Conservation (phyloP, 176 grass and related monocot species). For the Calamus simplicifolius region DNA sequence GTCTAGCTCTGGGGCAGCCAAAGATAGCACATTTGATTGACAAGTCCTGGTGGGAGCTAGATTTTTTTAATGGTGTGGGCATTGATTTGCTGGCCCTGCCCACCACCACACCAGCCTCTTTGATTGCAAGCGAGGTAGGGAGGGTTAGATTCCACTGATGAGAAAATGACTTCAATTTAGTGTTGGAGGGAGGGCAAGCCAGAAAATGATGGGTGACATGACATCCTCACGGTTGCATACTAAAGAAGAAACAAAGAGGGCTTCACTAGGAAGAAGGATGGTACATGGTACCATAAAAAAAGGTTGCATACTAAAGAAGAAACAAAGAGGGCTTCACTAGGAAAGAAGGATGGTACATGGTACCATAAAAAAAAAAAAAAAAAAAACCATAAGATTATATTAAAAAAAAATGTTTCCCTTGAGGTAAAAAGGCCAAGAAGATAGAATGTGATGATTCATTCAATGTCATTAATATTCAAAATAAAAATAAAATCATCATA, state of each 20-base stretch:
- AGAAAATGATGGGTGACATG: neutral
- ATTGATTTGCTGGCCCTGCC: neutral
- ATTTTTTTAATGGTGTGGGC: neutral
- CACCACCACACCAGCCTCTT: neutral
- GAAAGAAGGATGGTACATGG: neutral
- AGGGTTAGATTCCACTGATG: neutral
- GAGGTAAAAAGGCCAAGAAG: neutral
- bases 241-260: neutral
- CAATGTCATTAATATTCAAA: no score
- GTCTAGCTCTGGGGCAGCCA: no score
- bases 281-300: neutral
- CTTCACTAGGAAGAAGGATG: neutral
- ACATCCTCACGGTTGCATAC: neutral
- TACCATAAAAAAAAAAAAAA: no score
- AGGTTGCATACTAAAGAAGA: neutral
- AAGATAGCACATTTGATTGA: no score
- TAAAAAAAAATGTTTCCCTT: neutral
- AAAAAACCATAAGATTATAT: neutral
- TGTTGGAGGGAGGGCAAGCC: neutral
- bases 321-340: neutral
- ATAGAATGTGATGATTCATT: no score
- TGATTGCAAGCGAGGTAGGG: neutral
- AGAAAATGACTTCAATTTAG: neutral
- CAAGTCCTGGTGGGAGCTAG: no score
- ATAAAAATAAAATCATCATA: no score